Percentiles rank a stretch among this genome's conserved stretches.
phyloP scores from a whole-genome alignment of 352 stramenopile genomes.

The Phytopythium aichiense region DNA sequence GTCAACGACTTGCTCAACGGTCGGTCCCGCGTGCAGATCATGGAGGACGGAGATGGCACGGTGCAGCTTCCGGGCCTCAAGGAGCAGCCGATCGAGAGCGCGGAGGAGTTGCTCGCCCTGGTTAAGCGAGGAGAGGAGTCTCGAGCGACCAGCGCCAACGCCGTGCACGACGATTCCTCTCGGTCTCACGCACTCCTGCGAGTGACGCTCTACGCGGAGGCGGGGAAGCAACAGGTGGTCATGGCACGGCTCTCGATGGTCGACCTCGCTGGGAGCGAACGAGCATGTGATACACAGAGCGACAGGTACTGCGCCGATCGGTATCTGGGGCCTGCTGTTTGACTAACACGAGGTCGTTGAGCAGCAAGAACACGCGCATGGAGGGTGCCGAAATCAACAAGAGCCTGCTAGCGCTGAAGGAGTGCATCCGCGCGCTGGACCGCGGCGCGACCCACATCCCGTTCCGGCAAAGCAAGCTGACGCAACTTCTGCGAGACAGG shows the following conservation, averaged over 20 bases:
- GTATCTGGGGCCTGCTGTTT: not conserved
- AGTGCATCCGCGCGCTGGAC: slow-evolving; percentile 95
- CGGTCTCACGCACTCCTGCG: slow-evolving; percentile 91
- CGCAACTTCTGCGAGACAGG: slow-evolving; percentile 88
- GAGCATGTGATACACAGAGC: slow-evolving; percentile 91
- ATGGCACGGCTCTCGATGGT: slow-evolving; percentile 74
- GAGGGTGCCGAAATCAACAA: slow-evolving; percentile 98
- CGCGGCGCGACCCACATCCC: slow-evolving; percentile 86
- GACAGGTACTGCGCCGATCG: slow-evolving; percentile 33
- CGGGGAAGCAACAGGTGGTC: slow-evolving; percentile 13
- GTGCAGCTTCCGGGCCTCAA: slow-evolving; percentile 92
- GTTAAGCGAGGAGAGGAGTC: slow-evolving; percentile 86
- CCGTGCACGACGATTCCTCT: slow-evolving; percentile 91
- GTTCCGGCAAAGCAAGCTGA: slow-evolving; percentile 95
- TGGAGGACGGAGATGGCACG: slow-evolving; percentile 90
- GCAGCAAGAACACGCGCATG: slow-evolving; percentile 84
- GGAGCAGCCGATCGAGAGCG: slow-evolving; percentile 68
- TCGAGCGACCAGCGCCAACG: slow-evolving; percentile 94
- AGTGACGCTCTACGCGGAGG: slow-evolving; percentile 56
- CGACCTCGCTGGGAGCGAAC: slow-evolving; percentile 93
- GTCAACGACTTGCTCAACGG: slow-evolving; percentile 93
- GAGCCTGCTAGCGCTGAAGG: slow-evolving; percentile 94
- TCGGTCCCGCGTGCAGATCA: slow-evolving; percentile 83
- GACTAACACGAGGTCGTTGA: not conserved
- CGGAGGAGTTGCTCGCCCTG: slow-evolving; percentile 87